Conservation (phyloP, 371 early-diverging fungal genomes). For the Mucor sp. region DNA sequence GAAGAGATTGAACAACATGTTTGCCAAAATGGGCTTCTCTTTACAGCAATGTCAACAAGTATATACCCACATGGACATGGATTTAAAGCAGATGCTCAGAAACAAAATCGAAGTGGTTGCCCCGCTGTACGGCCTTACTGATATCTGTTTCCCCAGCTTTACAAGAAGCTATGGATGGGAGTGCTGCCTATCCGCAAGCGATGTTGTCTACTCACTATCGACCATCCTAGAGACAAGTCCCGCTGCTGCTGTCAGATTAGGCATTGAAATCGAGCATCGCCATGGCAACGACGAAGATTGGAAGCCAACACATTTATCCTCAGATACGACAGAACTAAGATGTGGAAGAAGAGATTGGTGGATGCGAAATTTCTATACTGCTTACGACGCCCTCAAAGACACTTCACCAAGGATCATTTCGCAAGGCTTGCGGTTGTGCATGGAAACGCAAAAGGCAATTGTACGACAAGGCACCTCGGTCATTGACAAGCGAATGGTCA, state of each 20-base stretch:
- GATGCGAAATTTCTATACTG: slow-evolving; percentile 81
- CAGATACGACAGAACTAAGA: slow-evolving; percentile 4
- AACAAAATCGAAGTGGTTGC: slow-evolving; percentile 71
- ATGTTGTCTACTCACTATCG: slow-evolving; percentile 77
- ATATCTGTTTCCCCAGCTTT: slow-evolving; percentile 80
- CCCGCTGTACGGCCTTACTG: slow-evolving; percentile 77
- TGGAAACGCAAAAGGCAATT: slow-evolving; percentile 74
- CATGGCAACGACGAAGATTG: slow-evolving; percentile 33
- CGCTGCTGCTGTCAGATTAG: slow-evolving; percentile 44
- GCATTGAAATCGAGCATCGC: slow-evolving; percentile 16
- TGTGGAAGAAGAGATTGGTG: slow-evolving; percentile 54
- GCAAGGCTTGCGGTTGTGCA: slow-evolving; percentile 72
- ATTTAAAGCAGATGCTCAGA: slow-evolving; percentile 66
- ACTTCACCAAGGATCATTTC: slow-evolving; percentile 52
- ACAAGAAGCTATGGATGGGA: slow-evolving; percentile 80
- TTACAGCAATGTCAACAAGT: slow-evolving; percentile 69
- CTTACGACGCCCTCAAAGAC: slow-evolving; percentile 80
- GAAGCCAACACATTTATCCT: neutral
- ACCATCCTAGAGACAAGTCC: slow-evolving; percentile 76
- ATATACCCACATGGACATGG: slow-evolving; percentile 82
- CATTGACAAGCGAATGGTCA: slow-evolving; percentile 74
- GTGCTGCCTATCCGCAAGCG: slow-evolving; percentile 74
- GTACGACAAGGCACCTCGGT: slow-evolving; percentile 76
- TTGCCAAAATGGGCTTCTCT: slow-evolving; percentile 90
- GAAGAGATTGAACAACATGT: slow-evolving; percentile 70